Conservation (phyloP, 2,329 filamentous ascomycete species). For the Alternaria brassicicola region DNA sequence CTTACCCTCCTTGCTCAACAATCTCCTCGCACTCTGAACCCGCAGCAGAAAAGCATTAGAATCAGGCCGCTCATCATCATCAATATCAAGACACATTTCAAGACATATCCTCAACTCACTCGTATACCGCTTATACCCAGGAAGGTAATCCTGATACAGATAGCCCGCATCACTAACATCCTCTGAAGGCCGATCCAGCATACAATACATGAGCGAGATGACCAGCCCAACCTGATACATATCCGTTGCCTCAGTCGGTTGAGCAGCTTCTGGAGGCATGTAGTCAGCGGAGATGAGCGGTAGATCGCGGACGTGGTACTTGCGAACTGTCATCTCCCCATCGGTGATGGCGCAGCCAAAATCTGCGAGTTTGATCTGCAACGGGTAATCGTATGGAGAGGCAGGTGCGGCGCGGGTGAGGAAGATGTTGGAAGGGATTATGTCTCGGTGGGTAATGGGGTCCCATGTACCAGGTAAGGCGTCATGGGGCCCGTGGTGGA, state of each 20-base stretch:
- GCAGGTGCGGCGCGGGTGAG: not conserved
- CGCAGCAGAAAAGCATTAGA: not conserved
- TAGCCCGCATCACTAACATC: not conserved
- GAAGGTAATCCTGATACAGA: not conserved
- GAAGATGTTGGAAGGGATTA: not conserved
- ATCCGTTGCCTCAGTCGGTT: slow-evolving; percentile 1
- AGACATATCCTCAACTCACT: not conserved
- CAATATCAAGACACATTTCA: not conserved
- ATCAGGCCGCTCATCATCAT: not conserved
- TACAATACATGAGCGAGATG: not conserved
- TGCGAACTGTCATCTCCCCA: not conserved
- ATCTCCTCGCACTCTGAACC: not conserved
- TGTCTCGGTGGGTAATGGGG: not conserved
- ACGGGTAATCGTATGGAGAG: not conserved
- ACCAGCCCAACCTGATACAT: slow-evolving; percentile 4
- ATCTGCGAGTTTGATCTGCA: not conserved
- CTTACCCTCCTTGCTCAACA: not conserved
- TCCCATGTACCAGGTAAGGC: not conserved
- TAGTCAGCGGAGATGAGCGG: not conserved
- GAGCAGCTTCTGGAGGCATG: not conserved
- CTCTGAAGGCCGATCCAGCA: not conserved
- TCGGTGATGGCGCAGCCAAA: not conserved
- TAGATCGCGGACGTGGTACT: not conserved
- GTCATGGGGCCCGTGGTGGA: not conserved
- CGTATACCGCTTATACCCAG: not conserved